These are phyloP conservation scores for Sporothrix luriei DNA, from an alignment of 2,329 filamentous ascomycete species.

Conservation along the genomic window DNA sequence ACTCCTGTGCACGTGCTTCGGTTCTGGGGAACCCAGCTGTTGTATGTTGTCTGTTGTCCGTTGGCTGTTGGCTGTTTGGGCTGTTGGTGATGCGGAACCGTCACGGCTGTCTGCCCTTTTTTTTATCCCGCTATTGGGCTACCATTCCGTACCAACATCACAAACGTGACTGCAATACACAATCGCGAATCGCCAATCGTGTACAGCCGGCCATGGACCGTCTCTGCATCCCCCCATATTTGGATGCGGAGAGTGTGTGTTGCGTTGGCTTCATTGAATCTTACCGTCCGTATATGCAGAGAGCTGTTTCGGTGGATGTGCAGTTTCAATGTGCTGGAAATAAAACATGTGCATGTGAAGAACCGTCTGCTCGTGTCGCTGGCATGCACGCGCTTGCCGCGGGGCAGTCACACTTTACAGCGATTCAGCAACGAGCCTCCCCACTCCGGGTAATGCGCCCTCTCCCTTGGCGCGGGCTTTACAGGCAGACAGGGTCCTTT, in stretches of 20 bases:
- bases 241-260: conserved; percentile 13
- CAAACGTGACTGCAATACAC: background rate
- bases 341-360: conserved; percentile 16
- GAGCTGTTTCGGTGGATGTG: too few species aligned
- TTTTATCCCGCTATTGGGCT: background rate
- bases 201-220: background rate
- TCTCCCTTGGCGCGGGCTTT: conserved; percentile 1
- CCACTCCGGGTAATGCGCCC: conserved; percentile 8
- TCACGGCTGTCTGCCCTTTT: background rate
- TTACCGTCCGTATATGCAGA: too few species aligned
- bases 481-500: conserved; percentile 22
- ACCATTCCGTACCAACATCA: background rate
- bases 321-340: conserved; percentile 8
- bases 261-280: too few species aligned
- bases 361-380: background rate
- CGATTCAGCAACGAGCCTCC: too few species aligned
- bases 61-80: background rate
- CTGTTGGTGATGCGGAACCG: background rate
- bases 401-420: conserved; percentile 15
- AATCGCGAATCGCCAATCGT: background rate
- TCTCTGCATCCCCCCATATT: conserved; percentile 4
- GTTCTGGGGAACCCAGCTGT: background rate
- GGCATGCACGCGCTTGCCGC: conserved; percentile 9
- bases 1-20: background rate
- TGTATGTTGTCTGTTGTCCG: background rate